Conservation (phyloP, 768 basidiomycete species). For the Scleroderma citrinum region DNA sequence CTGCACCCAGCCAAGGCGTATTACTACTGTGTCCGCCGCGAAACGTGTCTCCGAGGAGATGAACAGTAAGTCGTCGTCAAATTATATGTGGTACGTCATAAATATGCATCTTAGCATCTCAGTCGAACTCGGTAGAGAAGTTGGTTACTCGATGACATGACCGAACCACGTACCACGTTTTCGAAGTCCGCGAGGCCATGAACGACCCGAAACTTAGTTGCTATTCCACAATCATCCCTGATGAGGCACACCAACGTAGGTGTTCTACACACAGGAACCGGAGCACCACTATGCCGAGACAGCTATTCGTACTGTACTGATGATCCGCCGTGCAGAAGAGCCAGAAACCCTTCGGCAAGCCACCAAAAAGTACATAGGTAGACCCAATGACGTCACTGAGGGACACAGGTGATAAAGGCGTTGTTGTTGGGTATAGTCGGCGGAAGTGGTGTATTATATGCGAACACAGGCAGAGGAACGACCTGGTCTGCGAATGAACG, state of each 20-base stretch:
- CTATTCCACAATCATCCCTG: constrained; percentile 97
- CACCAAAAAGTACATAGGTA: no score
- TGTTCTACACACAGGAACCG: constrained; percentile 89
- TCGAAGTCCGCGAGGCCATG: constrained; percentile 98
- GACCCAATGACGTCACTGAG: no score
- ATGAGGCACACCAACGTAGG: constrained; percentile 98
- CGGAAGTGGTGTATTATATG: no score
- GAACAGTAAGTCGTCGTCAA: constrained; percentile 91
- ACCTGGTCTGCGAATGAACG: no score
- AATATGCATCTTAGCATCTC: constrained; percentile 1
- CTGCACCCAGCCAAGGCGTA: constrained; percentile 93
- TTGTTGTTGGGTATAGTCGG: no score
- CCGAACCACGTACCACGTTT: constrained; percentile 85
- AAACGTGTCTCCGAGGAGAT: constrained; percentile 99
- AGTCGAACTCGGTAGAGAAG: constrained; percentile 92
- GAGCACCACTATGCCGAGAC: constrained; percentile 97
- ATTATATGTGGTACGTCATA: neutral
- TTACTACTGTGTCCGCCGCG: constrained; percentile 96
- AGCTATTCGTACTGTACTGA: constrained; percentile 90
- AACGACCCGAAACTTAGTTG: constrained; percentile 84
- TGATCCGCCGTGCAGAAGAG: constrained; percentile 95
- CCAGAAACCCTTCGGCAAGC: no score
- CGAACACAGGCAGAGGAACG: no score
- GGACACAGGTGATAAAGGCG: no score
- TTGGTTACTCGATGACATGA: constrained; percentile 89